Conservation (phyloP, 1,284 basidiomycete genomes). For the Pulveroboletus sp. region DNA sequence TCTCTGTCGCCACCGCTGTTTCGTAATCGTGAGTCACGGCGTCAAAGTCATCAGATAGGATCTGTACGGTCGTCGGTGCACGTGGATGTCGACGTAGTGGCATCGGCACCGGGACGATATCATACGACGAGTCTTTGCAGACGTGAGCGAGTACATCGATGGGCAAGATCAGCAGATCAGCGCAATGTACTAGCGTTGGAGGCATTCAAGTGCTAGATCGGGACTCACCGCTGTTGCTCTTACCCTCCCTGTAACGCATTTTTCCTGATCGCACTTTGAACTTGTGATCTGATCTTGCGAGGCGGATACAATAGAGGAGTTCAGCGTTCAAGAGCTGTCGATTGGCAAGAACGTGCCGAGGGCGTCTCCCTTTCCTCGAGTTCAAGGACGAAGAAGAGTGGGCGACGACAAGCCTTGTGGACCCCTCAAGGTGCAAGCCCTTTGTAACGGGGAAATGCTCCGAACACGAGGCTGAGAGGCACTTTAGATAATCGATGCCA, state of each 20-base stretch:
- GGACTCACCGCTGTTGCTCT: slow-evolving; percentile 30
- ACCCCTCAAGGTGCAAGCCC: slow-evolving; percentile 15
- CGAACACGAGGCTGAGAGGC: slow-evolving; percentile 26
- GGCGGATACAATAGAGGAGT: background rate
- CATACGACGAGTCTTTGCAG: slow-evolving; percentile 35
- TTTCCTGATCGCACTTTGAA: background rate
- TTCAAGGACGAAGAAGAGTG: background rate
- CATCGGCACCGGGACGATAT: slow-evolving; percentile 28
- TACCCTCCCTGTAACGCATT: slow-evolving; percentile 23
- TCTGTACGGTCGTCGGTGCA: slow-evolving; percentile 36
- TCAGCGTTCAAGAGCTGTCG: background rate
- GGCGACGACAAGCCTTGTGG: background rate
- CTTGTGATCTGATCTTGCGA: background rate
- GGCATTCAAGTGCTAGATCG: background rate
- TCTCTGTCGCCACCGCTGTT: slow-evolving; percentile 29
- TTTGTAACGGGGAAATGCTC: slow-evolving; percentile 22
- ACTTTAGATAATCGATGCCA: slow-evolving; percentile 30
- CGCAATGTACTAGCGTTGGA: background rate
- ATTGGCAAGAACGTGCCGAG: background rate
- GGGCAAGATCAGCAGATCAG: slow-evolving; percentile 20
- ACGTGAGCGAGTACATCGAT: slow-evolving; percentile 15
- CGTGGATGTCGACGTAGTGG: slow-evolving; percentile 29
- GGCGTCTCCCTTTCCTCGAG: background rate
- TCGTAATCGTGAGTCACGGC: slow-evolving; percentile 33
- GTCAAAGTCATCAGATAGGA: slow-evolving; percentile 35